A percentile compares a stretch with the other conserved stretches of the same genome.
phyloP scores from a whole-genome alignment of 768 basidiomycete species.

The Daedaleopsis nitida region DNA sequence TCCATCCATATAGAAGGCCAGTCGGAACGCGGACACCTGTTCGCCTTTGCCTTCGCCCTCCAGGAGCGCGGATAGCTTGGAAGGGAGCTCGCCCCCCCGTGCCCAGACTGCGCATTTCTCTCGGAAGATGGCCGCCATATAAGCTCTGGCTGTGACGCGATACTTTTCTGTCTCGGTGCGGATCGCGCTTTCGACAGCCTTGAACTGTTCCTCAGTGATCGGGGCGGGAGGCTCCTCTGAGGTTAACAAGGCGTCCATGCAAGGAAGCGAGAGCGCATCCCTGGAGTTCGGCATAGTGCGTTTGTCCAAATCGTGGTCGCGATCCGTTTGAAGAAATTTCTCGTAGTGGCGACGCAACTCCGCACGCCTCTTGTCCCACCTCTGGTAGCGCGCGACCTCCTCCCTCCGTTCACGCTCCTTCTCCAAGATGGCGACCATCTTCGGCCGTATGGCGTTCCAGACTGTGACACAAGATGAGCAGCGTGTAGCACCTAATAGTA shows the following conservation, averaged over 20 bases:
- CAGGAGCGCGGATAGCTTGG: too few relatives aligned
- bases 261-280: neutral
- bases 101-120: too few relatives aligned
- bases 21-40: neutral
- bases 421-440: neutral
- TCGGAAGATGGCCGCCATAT: too few relatives aligned
- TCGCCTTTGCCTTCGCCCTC: neutral
- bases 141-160: too few relatives aligned
- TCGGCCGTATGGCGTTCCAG: constrained; percentile 10
- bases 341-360: neutral
- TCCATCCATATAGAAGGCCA: neutral
- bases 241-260: neutral
- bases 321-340: neutral
- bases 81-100: too few relatives aligned
- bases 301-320: neutral
- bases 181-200: neutral
- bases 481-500: neutral
- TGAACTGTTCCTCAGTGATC: constrained; percentile 1
- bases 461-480: neutral
- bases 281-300: constrained; percentile 3
- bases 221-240: neutral
- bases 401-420: neutral
- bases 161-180: neutral
- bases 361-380: constrained; percentile 1
- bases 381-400: neutral